Evolutionary conservation across 179 eudicot genomes (phyloP).

Genomic region (Vitellaria paradoxa): DNA sequence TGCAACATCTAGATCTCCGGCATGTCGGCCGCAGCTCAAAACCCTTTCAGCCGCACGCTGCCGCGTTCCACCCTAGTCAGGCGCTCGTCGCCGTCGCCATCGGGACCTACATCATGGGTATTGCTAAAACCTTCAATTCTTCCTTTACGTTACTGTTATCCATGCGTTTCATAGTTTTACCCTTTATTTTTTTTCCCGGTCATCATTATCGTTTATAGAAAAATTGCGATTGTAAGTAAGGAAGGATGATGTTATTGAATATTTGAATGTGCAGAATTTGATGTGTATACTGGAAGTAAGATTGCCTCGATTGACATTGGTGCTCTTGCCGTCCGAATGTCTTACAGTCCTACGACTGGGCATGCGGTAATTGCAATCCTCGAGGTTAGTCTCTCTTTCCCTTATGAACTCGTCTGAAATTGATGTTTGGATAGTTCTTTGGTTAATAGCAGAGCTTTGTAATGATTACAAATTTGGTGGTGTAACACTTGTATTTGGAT

Average conservation of each 20-base stretch:
- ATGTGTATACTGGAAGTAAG: constrained; percentile 86
- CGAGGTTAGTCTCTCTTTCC: constrained; percentile 49
- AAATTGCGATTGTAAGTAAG: background rate
- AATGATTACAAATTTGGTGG: too few relatives aligned
- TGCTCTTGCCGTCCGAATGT: constrained; percentile 85
- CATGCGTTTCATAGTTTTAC: background rate
- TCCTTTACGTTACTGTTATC: too few relatives aligned
- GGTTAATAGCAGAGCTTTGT: too few relatives aligned
- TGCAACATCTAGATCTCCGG: constrained; percentile 95
- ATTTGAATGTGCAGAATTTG: constrained; percentile 58
- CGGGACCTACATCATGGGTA: constrained; percentile 81
- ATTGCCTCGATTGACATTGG: constrained; percentile 86
- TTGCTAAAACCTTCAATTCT: too few relatives aligned
- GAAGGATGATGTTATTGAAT: background rate
- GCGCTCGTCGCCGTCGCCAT: constrained; percentile 78
- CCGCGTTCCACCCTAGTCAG: constrained; percentile 87
- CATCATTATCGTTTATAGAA: background rate
- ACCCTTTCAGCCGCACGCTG: constrained; percentile 91
- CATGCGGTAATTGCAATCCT: constrained; percentile 85
- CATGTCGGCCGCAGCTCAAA: constrained; percentile 89
- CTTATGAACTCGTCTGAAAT: too few relatives aligned
- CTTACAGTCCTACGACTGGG: constrained; percentile 78
- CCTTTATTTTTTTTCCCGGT: background rate
- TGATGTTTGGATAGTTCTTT: too few relatives aligned
- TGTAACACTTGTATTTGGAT: too few relatives aligned